Evolutionary conservation across 192 early-diverging fungal species (phyloP).

Genomic region (Geosiphon pyriformis): DNA sequence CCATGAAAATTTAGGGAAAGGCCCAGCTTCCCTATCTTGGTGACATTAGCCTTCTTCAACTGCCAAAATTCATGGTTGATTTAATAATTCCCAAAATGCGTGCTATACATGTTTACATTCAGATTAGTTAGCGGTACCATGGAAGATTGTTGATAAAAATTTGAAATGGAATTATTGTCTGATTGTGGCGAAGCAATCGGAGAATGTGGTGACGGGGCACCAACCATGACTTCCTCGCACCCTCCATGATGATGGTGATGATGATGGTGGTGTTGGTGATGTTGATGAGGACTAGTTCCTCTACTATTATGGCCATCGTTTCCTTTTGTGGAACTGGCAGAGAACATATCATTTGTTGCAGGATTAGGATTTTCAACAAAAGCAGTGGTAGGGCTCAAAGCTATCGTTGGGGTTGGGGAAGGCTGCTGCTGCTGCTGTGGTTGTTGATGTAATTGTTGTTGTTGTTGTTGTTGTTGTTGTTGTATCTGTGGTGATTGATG

Average conservation of each 20-base stretch:
- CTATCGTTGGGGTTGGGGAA: constrained; percentile 6
- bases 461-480: not conserved
- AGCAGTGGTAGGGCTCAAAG: not conserved
- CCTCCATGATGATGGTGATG: no score
- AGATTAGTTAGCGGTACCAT: not conserved
- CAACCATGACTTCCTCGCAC: not conserved
- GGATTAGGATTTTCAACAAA: not conserved
- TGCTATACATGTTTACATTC: not conserved
- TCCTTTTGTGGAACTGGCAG: not conserved
- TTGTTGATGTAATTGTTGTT: not conserved
- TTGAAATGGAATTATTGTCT: not conserved
- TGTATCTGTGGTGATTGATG: not conserved
- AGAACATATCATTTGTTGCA: not conserved
- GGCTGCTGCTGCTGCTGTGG: not conserved
- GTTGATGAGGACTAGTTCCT: not conserved
- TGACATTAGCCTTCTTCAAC: no score
- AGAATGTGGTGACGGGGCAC: not conserved
- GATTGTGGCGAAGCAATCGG: not conserved
- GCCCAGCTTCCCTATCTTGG: no score
- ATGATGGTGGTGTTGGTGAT: not conserved
- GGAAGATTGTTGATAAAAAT: not conserved
- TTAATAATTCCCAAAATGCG: not conserved
- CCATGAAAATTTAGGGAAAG: no score
- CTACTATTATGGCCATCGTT: not conserved
- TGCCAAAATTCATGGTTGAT: no score